Conservation (phyloP, 2,329 filamentous ascomycete genomes). For the Phaeosphaeriaceae sp. region DNA sequence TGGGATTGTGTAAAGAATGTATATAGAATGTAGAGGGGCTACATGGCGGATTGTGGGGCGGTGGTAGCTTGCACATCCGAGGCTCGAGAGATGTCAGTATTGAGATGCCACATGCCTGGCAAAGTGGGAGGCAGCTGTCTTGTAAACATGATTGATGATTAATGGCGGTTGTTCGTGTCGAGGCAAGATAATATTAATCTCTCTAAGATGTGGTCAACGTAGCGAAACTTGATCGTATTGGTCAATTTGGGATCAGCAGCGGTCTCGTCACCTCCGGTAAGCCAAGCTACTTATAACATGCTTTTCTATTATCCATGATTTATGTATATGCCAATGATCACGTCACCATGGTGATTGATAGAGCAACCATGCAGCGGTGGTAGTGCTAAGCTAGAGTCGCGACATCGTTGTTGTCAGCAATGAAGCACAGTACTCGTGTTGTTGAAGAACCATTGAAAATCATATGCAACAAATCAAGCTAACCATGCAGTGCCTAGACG, state of each 20-base stretch:
- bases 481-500: no score
- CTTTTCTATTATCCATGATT: not conserved
- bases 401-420: no score
- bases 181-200: not conserved
- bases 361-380: no score
- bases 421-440: no score
- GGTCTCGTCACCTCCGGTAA: not conserved
- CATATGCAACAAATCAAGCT: no score
- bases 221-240: no score
- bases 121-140: not conserved
- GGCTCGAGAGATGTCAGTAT: not conserved
- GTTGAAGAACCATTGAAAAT: no score
- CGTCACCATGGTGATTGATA: no score
- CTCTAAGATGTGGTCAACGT: no score
- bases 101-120: not conserved
- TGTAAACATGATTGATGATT: not conserved
- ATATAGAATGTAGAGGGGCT: not conserved
- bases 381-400: no score
- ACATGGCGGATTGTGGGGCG: constrained; percentile 2
- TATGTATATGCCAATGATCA: no score
- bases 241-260: not conserved
- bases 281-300: not conserved
- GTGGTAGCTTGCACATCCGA: not conserved
- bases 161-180: not conserved
- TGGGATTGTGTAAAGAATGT: not conserved